Evolutionary conservation across 176 grass and related monocot species (phyloP).

Genomic region (Coix lacrymajobi): DNA sequence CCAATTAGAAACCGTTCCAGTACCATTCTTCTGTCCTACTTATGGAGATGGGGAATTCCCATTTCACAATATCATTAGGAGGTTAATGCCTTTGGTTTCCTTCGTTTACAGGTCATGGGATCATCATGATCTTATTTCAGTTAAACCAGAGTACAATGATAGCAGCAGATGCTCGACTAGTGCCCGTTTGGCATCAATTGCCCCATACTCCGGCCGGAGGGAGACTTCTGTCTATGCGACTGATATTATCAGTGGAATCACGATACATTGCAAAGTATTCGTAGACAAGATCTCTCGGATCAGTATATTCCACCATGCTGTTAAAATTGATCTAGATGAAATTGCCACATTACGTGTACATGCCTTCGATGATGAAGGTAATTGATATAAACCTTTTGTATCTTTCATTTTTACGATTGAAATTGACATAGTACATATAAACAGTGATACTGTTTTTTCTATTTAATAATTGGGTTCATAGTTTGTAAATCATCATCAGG

Average conservation of each 20-base stretch:
- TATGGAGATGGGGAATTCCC: background rate
- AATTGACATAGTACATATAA: background rate
- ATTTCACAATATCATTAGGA: background rate
- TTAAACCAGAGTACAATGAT: slow-evolving; percentile 83
- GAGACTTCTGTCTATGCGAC: slow-evolving; percentile 96
- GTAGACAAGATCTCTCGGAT: slow-evolving; percentile 83
- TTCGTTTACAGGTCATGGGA: slow-evolving; percentile 71
- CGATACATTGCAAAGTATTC: slow-evolving; percentile 88
- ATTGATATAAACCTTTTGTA: background rate
- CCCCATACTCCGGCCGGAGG: slow-evolving; percentile 68
- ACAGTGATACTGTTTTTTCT: background rate
- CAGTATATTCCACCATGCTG: slow-evolving; percentile 88
- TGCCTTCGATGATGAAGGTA: slow-evolving; percentile 89
- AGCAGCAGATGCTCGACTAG: slow-evolving; percentile 85
- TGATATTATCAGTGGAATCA: slow-evolving; percentile 67
- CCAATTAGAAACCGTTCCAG: background rate
- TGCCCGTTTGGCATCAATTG: slow-evolving; percentile 68
- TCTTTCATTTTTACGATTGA: background rate
- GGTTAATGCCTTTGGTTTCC: background rate
- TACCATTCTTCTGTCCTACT: background rate
- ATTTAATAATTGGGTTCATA: background rate
- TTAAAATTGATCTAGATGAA: slow-evolving; percentile 96
- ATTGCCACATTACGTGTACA: slow-evolving; percentile 69
- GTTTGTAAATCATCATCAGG: background rate
- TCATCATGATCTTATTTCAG: slow-evolving; percentile 86